Conservation (phyloP, 495 filamentous ascomycete species). For the Hapsidospora chrysogenum region DNA sequence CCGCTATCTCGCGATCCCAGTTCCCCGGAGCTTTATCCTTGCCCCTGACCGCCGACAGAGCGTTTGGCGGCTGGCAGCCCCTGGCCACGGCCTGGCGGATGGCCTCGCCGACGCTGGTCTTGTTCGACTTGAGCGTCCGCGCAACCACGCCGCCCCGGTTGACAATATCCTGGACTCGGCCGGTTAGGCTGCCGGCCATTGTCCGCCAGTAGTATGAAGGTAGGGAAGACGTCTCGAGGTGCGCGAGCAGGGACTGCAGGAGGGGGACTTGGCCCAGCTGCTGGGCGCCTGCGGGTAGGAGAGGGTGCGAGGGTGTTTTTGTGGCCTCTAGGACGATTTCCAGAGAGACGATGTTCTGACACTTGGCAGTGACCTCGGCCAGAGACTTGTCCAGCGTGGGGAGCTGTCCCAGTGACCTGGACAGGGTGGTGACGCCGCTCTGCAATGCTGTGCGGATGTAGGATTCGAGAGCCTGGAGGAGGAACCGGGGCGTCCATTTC, state of each 20-base stretch:
- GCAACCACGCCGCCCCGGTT: constrained; percentile 67
- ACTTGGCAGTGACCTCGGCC: constrained; percentile 62
- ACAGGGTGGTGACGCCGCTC: constrained; percentile 51
- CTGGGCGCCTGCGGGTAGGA: constrained; percentile 21
- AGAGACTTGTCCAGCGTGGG: constrained; percentile 72
- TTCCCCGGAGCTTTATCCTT: constrained; percentile 16
- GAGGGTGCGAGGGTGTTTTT: constrained; percentile 46
- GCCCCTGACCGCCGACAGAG: constrained; percentile 17
- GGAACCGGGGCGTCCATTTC: constrained; percentile 44
- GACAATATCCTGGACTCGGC: constrained; percentile 69
- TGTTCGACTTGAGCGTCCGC: constrained; percentile 60
- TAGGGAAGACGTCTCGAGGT: constrained; percentile 74
- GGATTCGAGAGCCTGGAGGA: constrained; percentile 61
- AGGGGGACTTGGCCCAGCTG: constrained; percentile 32
- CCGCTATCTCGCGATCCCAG: constrained; percentile 87
- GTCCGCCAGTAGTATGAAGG: constrained; percentile 85
- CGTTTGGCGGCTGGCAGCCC: constrained; percentile 42
- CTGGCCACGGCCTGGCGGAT: constrained; percentile 70
- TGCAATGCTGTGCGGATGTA: constrained; percentile 63
- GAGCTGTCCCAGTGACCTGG: constrained; percentile 58
- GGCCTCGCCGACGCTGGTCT: constrained; percentile 55
- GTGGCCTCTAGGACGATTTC: constrained; percentile 59
- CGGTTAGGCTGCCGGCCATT: constrained; percentile 59
- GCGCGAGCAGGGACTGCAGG: constrained; percentile 53
- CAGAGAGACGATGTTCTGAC: constrained; percentile 78